Evolutionary conservation across 306 rosid species (phyloP).

Genomic region (Vicia faba): DNA sequence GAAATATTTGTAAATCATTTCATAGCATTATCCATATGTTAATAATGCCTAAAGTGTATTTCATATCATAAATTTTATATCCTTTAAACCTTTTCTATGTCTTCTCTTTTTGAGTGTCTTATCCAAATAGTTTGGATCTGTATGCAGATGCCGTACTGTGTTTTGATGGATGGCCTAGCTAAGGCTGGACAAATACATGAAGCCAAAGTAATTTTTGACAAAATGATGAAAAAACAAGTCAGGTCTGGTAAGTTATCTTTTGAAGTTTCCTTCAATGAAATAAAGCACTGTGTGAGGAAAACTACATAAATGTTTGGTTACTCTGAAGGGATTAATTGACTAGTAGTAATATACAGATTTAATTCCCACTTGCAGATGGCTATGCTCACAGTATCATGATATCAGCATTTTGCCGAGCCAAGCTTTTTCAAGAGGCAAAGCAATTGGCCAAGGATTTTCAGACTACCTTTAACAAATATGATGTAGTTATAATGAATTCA

Average conservation of each 20-base stretch:
- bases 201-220: slow-evolving; percentile 71
- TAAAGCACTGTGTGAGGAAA: slow-evolving; percentile 7
- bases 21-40: slow-evolving; percentile 4
- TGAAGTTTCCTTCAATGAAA: slow-evolving; percentile 33
- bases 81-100: slow-evolving; percentile 2
- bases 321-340: slow-evolving; percentile 18
- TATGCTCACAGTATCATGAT: slow-evolving; percentile 95
- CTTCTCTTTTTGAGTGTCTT: slow-evolving; percentile 23
- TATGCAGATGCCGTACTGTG: slow-evolving; percentile 84
- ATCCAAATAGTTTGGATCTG: slow-evolving; percentile 14
- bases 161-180: slow-evolving; percentile 82
- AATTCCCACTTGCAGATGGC: slow-evolving; percentile 70
- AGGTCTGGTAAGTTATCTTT: slow-evolving; percentile 60
- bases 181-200: slow-evolving; percentile 70
- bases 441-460: slow-evolving; percentile 79
- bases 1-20: slow-evolving; percentile 24
- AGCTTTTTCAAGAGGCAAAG: slow-evolving; percentile 83
- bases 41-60: slow-evolving; percentile 23
- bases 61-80: slow-evolving; percentile 19
- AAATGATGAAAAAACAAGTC: slow-evolving; percentile 60
- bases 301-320: slow-evolving; percentile 3
- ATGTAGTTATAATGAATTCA: slow-evolving; percentile 80
- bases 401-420: slow-evolving; percentile 82
- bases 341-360: slow-evolving; percentile 32
- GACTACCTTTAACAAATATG: slow-evolving; percentile 70